phyloP scores from a whole-genome alignment of 257 asterid species.

The Ehretia macrophylla region DNA sequence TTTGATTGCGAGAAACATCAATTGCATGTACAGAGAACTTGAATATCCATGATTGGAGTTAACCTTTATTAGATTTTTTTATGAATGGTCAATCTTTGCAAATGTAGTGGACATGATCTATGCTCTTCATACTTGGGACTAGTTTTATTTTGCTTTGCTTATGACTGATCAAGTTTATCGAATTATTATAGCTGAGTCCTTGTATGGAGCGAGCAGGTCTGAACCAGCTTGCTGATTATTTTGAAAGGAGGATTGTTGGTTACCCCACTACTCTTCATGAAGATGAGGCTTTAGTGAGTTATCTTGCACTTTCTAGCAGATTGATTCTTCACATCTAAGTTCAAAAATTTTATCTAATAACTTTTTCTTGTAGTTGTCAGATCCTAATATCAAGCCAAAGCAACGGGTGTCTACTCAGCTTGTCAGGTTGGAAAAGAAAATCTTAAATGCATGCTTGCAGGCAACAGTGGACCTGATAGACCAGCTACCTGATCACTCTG shows the following conservation, averaged over 20 bases:
- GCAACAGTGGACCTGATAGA: constrained; percentile 69
- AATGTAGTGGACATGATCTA: background rate
- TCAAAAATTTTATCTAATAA: background rate
- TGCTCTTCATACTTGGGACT: background rate
- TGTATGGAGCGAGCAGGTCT: constrained; percentile 94
- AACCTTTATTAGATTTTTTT: too few relatives aligned
- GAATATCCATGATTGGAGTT: too few relatives aligned
- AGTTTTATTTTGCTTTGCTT: background rate
- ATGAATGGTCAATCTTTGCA: too few relatives aligned
- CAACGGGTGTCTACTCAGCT: constrained; percentile 87
- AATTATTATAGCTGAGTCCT: constrained; percentile 68
- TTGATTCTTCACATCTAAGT: background rate
- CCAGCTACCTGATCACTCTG: constrained; percentile 75
- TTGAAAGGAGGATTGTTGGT: constrained; percentile 56
- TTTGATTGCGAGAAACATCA: too few relatives aligned
- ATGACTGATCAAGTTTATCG: background rate
- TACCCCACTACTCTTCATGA: constrained; percentile 80
- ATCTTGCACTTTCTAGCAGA: constrained; percentile 1
- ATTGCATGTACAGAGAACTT: too few relatives aligned
- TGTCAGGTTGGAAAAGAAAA: constrained; percentile 80
- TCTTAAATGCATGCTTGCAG: constrained; percentile 68
- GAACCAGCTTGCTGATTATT: constrained; percentile 82
- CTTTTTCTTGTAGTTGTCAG: constrained; percentile 56
- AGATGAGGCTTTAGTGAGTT: constrained; percentile 76
- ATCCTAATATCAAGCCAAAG: constrained; percentile 62